Percentiles rank a stretch among this genome's conserved stretches.
These are phyloP conservation scores for Oidiodendron maius DNA, from an alignment of 495 filamentous ascomycete genomes.

Conservation along the genomic window DNA sequence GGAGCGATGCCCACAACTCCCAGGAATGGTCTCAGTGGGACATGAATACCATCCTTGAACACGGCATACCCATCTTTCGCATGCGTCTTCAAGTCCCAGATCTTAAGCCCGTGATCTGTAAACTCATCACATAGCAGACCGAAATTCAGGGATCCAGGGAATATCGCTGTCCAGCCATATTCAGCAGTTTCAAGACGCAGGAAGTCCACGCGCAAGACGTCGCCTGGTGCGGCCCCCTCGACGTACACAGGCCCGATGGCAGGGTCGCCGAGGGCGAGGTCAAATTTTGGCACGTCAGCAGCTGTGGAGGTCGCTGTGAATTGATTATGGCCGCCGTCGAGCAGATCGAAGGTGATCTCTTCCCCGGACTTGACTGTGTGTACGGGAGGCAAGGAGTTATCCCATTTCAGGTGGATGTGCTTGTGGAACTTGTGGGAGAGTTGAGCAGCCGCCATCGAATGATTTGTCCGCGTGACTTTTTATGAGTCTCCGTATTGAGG, in stretches of 20 bases:
- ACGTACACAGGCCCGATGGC: constrained; percentile 43
- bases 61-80: constrained; percentile 31
- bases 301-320: constrained; percentile 32
- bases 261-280: constrained; percentile 39
- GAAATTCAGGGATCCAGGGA: constrained; percentile 32
- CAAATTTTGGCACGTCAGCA: constrained; percentile 33
- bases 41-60: constrained; percentile 36
- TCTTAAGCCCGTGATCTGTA: constrained; percentile 34
- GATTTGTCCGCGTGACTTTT: too few relatives aligned
- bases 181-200: constrained; percentile 34
- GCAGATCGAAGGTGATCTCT: constrained; percentile 40
- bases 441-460: too few relatives aligned
- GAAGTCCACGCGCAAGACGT: constrained; percentile 43
- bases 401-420: constrained; percentile 40
- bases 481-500: too few relatives aligned
- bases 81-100: constrained; percentile 35
- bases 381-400: constrained; percentile 36
- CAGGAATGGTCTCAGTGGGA: constrained; percentile 44
- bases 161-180: constrained; percentile 47
- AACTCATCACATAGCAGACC: constrained; percentile 44
- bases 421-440: too few relatives aligned
- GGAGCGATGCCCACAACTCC: constrained; percentile 47
- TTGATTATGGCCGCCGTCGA: constrained; percentile 47
- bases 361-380: constrained; percentile 39
- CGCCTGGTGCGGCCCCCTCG: constrained; percentile 39